Base-by-base conservation (phyloP, 1,284 basidiomycete species). In the Wallemia ichthyophaga region DNA sequence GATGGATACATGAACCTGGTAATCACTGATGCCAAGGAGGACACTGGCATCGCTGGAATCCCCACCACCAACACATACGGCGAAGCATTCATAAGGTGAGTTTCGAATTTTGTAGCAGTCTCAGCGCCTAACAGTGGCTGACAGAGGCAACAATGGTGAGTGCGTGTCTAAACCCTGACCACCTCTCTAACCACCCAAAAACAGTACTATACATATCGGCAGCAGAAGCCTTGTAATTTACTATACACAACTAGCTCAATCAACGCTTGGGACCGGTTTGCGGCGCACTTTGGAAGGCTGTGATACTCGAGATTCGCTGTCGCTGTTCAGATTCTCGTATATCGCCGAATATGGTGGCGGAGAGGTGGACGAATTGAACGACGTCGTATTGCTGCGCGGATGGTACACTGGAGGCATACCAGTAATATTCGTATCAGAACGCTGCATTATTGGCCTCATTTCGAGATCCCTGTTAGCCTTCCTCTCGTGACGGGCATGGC, bases 1-100 rank as follows among this genome's bases (percentile, higher is more conserved):
- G 94, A 98, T 70, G 94, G 91, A 0, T 89, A 88, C 69, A 89
- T 98, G 94, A 98, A 98, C 72, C 95, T 98, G 60, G 92, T 89
- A 2, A 73, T 98, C 5, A 15, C 37, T 21, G n/a, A 48, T 19
- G 37, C n/a, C 11, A 56, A 92, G 98, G 71, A 83, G 95, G 69
- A 95, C 91, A 1, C 85, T 91, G 70, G 92, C 98, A 71, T 82
- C 86, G 69, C 85, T 94, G 15, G 83, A 85, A 64, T 91, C 89
- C 11, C 69, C 73, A 28, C 76, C 59, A 91, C 85, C 37, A 92
- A 89, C 68, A 76, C 76, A 62, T 95, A 91, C 66, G 89, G 91
- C 1, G 89, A 95, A 70, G 83, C 89, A 27, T 95, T 95, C 71
- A 85, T 95, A 64, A 75, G 69, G 27, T 68, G 68, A 1, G 55